Evolutionary conservation across 2,329 filamentous ascomycete genomes (phyloP).

Genomic region (Albophoma yamanashiensis): DNA sequence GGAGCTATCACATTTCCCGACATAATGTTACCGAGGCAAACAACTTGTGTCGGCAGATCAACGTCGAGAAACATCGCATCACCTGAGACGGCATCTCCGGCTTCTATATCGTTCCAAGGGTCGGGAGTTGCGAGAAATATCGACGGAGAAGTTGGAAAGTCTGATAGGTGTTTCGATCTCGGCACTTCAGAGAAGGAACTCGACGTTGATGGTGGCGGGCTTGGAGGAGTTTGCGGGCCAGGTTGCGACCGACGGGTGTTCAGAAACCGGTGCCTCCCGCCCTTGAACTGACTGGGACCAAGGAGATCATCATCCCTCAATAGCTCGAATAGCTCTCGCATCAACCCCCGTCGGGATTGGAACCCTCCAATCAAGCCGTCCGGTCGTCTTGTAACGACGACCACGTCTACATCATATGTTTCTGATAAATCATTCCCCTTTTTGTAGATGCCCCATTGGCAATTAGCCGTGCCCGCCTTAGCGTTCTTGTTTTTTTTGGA

Average conservation of each 20-base stretch:
- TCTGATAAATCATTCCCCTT: neutral
- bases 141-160: neutral
- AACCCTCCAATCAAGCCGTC: slow-evolving; percentile 1
- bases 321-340: neutral
- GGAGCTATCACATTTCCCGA: neutral
- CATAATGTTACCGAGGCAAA: neutral
- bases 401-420: slow-evolving; percentile 1
- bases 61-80: neutral
- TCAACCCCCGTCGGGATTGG: slow-evolving; percentile 3
- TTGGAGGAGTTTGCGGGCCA: neutral
- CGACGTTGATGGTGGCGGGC: neutral
- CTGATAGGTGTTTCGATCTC: neutral
- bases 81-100: neutral
- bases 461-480: neutral
- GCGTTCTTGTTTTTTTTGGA: slow-evolving; percentile 1
- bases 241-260: neutral
- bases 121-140: neutral
- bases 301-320: neutral
- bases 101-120: neutral
- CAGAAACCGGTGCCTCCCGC: neutral
- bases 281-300: neutral
- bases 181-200: neutral
- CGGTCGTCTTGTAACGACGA: neutral
- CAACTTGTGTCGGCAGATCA: neutral
- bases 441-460: neutral